Base-by-base conservation (phyloP, 2,329 filamentous ascomycete genomes). In the Anthostomella pinea region DNA sequence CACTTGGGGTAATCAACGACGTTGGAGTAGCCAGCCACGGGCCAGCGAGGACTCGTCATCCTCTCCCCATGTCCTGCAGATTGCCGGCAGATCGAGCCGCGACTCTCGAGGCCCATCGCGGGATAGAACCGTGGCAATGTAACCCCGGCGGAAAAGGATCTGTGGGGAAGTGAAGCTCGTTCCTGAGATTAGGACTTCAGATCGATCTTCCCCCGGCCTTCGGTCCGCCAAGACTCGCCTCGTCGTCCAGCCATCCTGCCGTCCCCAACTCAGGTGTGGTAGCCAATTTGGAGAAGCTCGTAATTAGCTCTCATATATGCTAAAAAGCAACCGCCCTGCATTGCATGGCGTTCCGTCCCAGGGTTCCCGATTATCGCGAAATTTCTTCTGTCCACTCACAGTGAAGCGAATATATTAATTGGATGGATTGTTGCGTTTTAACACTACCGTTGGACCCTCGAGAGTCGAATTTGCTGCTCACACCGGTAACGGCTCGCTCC, bases 401-500 rank as follows among this genome's bases (percentile, higher is more conserved):
- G 35, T 16, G 37, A 20, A 24, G 30, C 33, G 41, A 40, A 38
- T 54, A 53, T 28, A 57, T 57, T 57, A 57, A 55, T 48, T 45
- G 44, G 30, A 55, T 53, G 53, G 51, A 57, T 55, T 38, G 52
- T 55, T 57, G 53, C 53, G 28, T 55, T 33, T 27, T 33, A n/a
- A n/a, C n/a, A n/a, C n/a, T n/a, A n/a, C n/a, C n/a, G n/a, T n/a
- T n/a, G n/a, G n/a, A n/a, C n/a, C n/a, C n/a, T n/a, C n/a, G n/a
- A n/a, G n/a, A n/a, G n/a, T n/a, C n/a, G n/a, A 3, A 31, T n/a
- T 8, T 17, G 39, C 44, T 34, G 29, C 34, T 41, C 34, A 19
- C 29, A 32, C 26, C 32, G 33, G 35, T 33, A 25, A 13, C 25
- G 32, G 23, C 19, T 23, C 30, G 25, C 37, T 21, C 24, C 21